Evolutionary conservation across 352 stramenopile species (phyloP).

Genomic region (Phytophthora multivora): DNA sequence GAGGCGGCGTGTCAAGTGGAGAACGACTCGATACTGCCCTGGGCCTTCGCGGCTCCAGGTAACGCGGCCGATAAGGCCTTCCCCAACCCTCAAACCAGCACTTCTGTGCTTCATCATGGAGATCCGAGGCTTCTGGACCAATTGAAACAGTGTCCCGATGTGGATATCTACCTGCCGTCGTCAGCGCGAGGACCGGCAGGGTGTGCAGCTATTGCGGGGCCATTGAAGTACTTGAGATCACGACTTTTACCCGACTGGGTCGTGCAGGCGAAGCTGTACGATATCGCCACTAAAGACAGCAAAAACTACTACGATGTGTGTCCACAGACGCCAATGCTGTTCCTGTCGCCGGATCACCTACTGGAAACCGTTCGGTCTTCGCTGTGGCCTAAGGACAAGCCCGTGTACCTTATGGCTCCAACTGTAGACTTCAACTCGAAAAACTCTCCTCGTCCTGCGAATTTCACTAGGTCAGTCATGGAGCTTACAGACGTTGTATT

Average conservation of each 20-base stretch:
- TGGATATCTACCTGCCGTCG: slow-evolving; percentile 67
- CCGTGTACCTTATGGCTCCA: slow-evolving; percentile 51
- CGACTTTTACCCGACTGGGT: slow-evolving; percentile 41
- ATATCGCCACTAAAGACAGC: slow-evolving; percentile 13
- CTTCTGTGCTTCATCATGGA: slow-evolving; percentile 27
- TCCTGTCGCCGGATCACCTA: slow-evolving; percentile 48
- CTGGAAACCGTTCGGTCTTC: slow-evolving; percentile 8
- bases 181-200: slow-evolving; percentile 21
- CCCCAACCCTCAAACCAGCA: slow-evolving; percentile 20
- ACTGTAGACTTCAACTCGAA: slow-evolving; percentile 14
- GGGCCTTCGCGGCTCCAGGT: slow-evolving; percentile 27
- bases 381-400: slow-evolving; percentile 42
- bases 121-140: slow-evolving; percentile 50
- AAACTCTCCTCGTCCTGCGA: neutral
- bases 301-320: slow-evolving; percentile 54
- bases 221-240: slow-evolving; percentile 34
- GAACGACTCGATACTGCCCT: slow-evolving; percentile 44
- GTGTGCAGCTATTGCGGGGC: slow-evolving; percentile 53
- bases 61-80: slow-evolving; percentile 6
- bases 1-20: slow-evolving; percentile 42
- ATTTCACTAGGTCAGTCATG: slow-evolving; percentile 25
- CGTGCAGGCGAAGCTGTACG: slow-evolving; percentile 19
- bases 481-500: slow-evolving; percentile 32
- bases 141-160: slow-evolving; percentile 50
- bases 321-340: slow-evolving; percentile 45